Conservation (phyloP, 257 asterid species). For the Datura wrightii region DNA sequence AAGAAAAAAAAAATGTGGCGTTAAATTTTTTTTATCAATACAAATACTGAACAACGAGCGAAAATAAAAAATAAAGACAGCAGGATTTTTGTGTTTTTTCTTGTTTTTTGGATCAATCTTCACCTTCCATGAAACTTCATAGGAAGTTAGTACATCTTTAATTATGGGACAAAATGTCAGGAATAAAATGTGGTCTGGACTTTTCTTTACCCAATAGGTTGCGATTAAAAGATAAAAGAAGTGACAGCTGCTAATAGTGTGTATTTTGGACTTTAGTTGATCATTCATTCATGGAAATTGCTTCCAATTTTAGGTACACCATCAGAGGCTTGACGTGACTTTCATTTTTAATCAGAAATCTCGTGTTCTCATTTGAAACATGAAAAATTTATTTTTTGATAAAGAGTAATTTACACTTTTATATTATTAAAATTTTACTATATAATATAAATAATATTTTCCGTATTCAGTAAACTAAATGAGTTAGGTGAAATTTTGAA, state of each 20-base stretch:
- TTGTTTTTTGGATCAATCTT: not conserved
- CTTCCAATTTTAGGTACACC: not conserved
- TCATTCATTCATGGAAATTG: slow-evolving; percentile 5
- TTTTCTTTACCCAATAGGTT: not conserved
- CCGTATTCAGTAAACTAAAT: too few species aligned
- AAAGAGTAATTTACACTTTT: not conserved
- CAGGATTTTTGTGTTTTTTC: not conserved
- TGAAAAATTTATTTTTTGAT: not conserved
- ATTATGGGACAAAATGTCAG: slow-evolving; percentile 17
- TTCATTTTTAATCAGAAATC: not conserved
- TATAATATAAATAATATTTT: too few species aligned
- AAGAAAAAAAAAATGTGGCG: not conserved
- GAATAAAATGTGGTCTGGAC: not conserved
- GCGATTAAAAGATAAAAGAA: not conserved
- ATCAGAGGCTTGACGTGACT: too few species aligned
- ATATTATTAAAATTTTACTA: too few species aligned
- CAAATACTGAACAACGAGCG: too few species aligned
- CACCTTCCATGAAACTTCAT: slow-evolving; percentile 24
- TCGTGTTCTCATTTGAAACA: not conserved
- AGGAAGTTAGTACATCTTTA: not conserved
- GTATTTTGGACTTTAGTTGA: slow-evolving; percentile 1
- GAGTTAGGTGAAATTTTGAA: too few species aligned
- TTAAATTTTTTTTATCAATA: not conserved
- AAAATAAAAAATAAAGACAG: not conserved
- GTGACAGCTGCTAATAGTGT: not conserved